Conservation (phyloP, 257 asterid species). For the Petunia secreta region DNA sequence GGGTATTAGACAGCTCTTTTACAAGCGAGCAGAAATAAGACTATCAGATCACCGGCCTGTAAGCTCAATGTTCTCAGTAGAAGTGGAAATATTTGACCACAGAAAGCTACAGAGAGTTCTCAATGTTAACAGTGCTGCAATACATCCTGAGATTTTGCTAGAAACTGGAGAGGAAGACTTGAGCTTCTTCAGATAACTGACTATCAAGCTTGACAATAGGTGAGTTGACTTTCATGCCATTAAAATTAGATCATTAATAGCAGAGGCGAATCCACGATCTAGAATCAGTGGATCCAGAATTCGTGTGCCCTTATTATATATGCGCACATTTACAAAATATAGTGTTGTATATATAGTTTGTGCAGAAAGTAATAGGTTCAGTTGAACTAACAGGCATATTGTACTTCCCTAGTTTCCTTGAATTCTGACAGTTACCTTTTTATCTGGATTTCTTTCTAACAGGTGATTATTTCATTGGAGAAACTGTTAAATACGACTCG, state of each 20-base stretch:
- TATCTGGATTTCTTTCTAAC: background rate
- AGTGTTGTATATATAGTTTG: too few relatives aligned
- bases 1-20: conserved; percentile 76
- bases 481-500: background rate
- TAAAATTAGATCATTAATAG: background rate
- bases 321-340: too few relatives aligned
- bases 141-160: conserved; percentile 62
- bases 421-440: background rate
- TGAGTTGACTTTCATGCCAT: background rate
- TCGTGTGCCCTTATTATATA: too few relatives aligned
- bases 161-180: conserved; percentile 37
- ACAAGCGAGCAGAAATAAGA: conserved; percentile 63
- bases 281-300: too few relatives aligned
- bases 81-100: conserved; percentile 82
- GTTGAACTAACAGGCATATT: too few relatives aligned
- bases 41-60: conserved; percentile 93
- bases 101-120: conserved; percentile 82
- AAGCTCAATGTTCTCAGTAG: conserved; percentile 64
- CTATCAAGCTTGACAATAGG: background rate
- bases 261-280: too few relatives aligned
- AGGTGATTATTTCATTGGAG: background rate
- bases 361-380: too few relatives aligned
- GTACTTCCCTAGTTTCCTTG: too few relatives aligned
- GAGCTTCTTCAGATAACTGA: conserved; percentile 15
- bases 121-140: conserved; percentile 57